Percentiles rank a stretch among this genome's conserved stretches.
phyloP scores from a whole-genome alignment of 345 rosid genomes.

The Pistacia integerrima region DNA sequence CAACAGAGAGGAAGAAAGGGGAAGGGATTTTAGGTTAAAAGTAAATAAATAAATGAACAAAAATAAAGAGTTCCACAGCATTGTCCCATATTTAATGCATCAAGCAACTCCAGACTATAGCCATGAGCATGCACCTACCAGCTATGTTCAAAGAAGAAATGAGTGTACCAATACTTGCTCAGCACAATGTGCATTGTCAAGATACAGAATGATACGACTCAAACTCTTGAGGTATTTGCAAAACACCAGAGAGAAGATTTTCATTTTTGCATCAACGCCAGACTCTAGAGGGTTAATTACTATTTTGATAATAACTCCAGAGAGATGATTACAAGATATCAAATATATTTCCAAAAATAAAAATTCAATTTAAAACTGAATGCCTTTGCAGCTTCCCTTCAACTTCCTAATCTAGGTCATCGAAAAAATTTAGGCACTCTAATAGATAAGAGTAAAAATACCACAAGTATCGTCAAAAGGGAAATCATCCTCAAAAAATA shows the following conservation, averaged over 20 bases:
- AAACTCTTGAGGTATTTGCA: background rate
- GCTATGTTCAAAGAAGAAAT: background rate
- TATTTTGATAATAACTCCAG: background rate
- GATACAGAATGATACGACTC: background rate
- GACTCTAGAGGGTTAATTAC: background rate
- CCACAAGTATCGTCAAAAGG: background rate
- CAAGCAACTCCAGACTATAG: background rate
- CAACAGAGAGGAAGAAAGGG: no score
- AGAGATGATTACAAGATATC: background rate
- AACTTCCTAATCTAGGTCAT: background rate
- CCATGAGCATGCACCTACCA: background rate
- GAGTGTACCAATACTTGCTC: no score
- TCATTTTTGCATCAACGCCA: background rate
- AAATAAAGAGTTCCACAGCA: background rate
- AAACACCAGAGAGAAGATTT: background rate
- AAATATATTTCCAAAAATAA: background rate
- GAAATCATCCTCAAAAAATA: background rate
- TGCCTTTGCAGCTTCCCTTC: background rate
- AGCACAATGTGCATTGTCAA: background rate
- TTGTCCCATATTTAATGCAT: background rate
- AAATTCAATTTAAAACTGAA: background rate
- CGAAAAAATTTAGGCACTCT: background rate
- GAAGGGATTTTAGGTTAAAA: background rate
- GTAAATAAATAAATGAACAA: no score
- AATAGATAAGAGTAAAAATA: background rate